Base-by-base conservation (phyloP, 169 alveolate genomes). In the Plasmodium blacklocki region DNA sequence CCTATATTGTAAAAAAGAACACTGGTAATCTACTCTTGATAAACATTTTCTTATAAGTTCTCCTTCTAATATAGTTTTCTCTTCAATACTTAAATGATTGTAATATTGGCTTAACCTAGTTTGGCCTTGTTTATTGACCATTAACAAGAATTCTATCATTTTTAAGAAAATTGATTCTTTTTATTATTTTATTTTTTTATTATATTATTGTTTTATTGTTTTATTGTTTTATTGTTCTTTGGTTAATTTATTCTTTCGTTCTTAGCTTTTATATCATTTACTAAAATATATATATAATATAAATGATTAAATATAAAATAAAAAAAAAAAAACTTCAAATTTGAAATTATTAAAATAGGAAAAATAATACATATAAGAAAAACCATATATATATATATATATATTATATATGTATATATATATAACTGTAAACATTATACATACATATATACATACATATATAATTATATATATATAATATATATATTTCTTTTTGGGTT, bases 81-180 rank as follows among this genome's bases (percentile, higher is more conserved):
- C 99, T 70, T 97, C 95, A 15, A 97, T 96, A 62, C 99, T 88
- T 52, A 97, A 91, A 68, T 88, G 76, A 74, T 93, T 94, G 74
- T 96, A 97, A 93, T 98, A 98, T 68, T 98, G 94, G 56, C 99
- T 97, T 52, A 99, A 95, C 78, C 99, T 85, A 45, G 99, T 99
- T 89, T 99, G 98, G 21, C 99, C 99, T 92, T 98, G 99, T 91
- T 98, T 98, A 90, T 99, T 99, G 29, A 99, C 99, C 98, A 99
- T 96, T 59, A 99, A 93, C 54, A 99, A 92, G 94, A 99, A 99
- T 76, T 97, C 94, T 50, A 99, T 97, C 99, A 98, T 99, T 70
- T 43, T 70, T 5, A 39, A 39, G 6, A 39, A 39, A 39, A 39
- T 5, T 39, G 0, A 39, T 39, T 39, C 47, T 39, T 39, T 39